Percentiles rank a stretch among this genome's conserved stretches.
phyloP scores from a whole-genome alignment of 2,329 filamentous ascomycete genomes.

The Epichloe gansuensis region DNA sequence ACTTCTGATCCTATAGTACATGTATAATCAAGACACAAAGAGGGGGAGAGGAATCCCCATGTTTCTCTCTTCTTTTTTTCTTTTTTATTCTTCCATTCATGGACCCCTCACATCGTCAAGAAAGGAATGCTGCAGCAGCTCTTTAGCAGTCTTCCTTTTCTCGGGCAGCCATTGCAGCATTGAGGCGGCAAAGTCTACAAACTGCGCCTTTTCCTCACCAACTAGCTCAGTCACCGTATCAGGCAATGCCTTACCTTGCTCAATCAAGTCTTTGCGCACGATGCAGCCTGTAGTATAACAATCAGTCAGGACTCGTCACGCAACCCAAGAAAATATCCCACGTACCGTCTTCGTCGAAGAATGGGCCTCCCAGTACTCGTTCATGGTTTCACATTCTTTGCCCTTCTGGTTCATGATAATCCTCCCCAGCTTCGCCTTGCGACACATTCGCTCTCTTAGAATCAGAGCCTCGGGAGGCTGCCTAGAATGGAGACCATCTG shows the following conservation, averaged over 20 bases:
- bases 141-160: conserved; percentile 12
- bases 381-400: conserved; percentile 10
- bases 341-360: conserved; percentile 9
- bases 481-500: conserved; percentile 11
- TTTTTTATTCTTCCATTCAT: too few species aligned
- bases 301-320: too few species aligned
- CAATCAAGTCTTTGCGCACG: not conserved
- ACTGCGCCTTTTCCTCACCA: conserved; percentile 9
- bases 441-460: conserved; percentile 10
- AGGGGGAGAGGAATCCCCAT: too few species aligned
- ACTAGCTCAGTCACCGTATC: conserved; percentile 10
- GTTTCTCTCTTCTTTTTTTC: too few species aligned
- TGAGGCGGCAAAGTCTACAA: conserved; percentile 11
- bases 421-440: conserved; percentile 2
- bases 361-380: conserved; percentile 13
- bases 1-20: too few species aligned
- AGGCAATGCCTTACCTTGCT: conserved; percentile 2
- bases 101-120: not conserved
- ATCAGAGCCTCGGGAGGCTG: conserved; percentile 8
- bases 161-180: conserved; percentile 17
- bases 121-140: conserved; percentile 9
- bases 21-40: too few species aligned
- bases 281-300: too few species aligned
- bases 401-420: not conserved
- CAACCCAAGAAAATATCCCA: too few species aligned